Base-by-base conservation (phyloP, 2,329 filamentous ascomycete genomes). In the Colletotrichum endophyticum region DNA sequence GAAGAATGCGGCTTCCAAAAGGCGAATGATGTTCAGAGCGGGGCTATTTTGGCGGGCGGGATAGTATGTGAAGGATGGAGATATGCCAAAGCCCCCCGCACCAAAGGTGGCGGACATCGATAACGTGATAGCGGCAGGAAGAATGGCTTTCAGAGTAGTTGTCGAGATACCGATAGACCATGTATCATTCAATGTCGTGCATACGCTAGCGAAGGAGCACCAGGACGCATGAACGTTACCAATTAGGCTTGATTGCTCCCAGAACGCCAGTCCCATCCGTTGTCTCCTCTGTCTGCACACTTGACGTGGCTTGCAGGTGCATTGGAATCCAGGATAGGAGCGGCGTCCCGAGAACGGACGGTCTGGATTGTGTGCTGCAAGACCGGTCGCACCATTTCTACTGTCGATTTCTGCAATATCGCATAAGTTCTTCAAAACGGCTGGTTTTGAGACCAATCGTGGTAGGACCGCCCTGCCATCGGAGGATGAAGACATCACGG, bases 11-110 rank as follows among this genome's bases (percentile, higher is more conserved):
- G 4, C 8, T 5, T 19, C 16, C 39, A 49, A 11, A 11, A 49
- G 19, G 39, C 19, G 7, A 7, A 22, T 12, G 4, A 16, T 2
- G 2, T 4, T 11, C 11, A 12, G 6, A 8, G 44, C 44, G 2
- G 44, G 44, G 15, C 44, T 49, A 0, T 5, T 49, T 0, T 22
- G 11, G 4, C n/a, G 44, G n/a, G 13, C 1, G 0, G 44, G 44
- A 3, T 22, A 49, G 44, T 22, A 22, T 22, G 44, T 49, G 1
- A 49, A 49, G 4, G 44, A 49, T 13, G 44, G 44, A 1, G 44
- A 49, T 22, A 49, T 12, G n/a, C 44, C 44, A 22, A 49, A 49
- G 2, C 44, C 44, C 11, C 44, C 44, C 0, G 44, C 44, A 9
- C 44, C 44, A 0, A 49, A 49, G 4, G 44, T 22, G 6, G 44